Evolutionary conservation across 805 yeast species (phyloP).

Genomic region (Teunomyces funiuensis): DNA sequence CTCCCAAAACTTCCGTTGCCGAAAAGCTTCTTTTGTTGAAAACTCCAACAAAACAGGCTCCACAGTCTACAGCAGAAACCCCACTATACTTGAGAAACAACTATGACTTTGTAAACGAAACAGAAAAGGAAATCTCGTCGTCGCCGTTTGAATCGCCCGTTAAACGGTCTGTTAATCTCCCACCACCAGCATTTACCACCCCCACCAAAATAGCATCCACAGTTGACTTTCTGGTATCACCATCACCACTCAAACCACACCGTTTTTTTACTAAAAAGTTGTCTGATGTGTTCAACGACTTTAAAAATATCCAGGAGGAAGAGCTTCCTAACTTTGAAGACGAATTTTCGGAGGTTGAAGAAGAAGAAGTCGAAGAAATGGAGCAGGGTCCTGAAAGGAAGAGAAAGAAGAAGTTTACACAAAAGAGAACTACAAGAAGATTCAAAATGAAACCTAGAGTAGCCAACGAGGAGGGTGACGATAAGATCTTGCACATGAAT

Average conservation of each 20-base stretch:
- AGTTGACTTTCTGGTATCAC: slow-evolving; percentile 39
- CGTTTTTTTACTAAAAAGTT: slow-evolving; percentile 32
- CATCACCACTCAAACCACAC: slow-evolving; percentile 45
- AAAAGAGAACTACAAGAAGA: slow-evolving; percentile 52
- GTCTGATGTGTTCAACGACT: slow-evolving; percentile 49
- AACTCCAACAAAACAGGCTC: background rate
- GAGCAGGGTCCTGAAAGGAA: background rate
- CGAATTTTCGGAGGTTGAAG: slow-evolving; percentile 12
- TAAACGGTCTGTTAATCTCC: background rate
- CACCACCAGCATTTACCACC: background rate
- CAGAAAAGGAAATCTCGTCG: slow-evolving; percentile 5
- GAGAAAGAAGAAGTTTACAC: slow-evolving; percentile 40
- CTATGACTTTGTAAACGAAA: too few species aligned
- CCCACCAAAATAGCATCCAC: slow-evolving; percentile 12
- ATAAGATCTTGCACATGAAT: slow-evolving; percentile 35
- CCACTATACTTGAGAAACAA: slow-evolving; percentile 23
- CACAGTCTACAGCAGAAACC: slow-evolving; percentile 14
- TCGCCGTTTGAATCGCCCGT: slow-evolving; percentile 5
- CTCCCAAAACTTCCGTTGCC: slow-evolving; percentile 2
- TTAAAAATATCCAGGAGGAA: slow-evolving; percentile 31
- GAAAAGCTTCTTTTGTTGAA: slow-evolving; percentile 7
- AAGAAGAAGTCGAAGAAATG: slow-evolving; percentile 10
- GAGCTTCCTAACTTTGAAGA: slow-evolving; percentile 10
- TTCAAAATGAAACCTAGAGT: slow-evolving; percentile 46
- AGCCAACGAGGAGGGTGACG: slow-evolving; percentile 21